Base-by-base conservation (phyloP, 352 stramenopile species). In the Phytophthora tubulina region DNA sequence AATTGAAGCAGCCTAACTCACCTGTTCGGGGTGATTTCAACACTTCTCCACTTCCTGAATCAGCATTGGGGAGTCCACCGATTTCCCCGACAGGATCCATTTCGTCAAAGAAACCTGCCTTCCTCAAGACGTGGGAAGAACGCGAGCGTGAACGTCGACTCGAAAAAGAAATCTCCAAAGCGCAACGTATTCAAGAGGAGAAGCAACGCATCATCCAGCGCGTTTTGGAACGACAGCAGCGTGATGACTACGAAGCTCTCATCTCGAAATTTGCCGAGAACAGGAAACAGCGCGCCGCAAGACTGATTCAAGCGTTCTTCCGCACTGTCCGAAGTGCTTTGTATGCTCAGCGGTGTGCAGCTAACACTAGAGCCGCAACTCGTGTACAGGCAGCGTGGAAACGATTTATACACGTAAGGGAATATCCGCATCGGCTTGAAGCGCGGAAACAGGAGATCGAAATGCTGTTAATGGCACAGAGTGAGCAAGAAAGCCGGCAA, bases 61-160 rank as follows among this genome's bases (percentile, higher is more conserved):
- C 51, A 13, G 21, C 15, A 27, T n/a, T 36, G 7, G 39, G 3
- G 6, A 75, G 65, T 52, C 35, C 65, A 38, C 48, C 32, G 45
- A 17, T 33, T 27, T 78, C 71, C 10, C 59, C 71, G 6, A 67
- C 67, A 11, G 13, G 14, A 13, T 73, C 71, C 6, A 49, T 81
- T 13, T 76, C 74, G 6, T 73, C 76, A 9, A 87, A 81, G 55
- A 89, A 88, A 30, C 84, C 86, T 3, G 61, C 71, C 2, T 87
- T 94, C 46, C 74, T 93, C 41, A 85, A 86, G 73, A 90, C 79
- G 4, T 95, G 84, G 81, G 84, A 95, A 66, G 84, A 95, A 67
- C 81, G 88, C 6, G 84, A 93, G 64, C 73, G 74, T 44, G 75
- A 86, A 41, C 73, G 81, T 11, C 81, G 78, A 42, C 61, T 85